These are phyloP conservation scores for Butyriboletus loyo DNA, from an alignment of 768 basidiomycete species.

Conservation along the genomic window DNA sequence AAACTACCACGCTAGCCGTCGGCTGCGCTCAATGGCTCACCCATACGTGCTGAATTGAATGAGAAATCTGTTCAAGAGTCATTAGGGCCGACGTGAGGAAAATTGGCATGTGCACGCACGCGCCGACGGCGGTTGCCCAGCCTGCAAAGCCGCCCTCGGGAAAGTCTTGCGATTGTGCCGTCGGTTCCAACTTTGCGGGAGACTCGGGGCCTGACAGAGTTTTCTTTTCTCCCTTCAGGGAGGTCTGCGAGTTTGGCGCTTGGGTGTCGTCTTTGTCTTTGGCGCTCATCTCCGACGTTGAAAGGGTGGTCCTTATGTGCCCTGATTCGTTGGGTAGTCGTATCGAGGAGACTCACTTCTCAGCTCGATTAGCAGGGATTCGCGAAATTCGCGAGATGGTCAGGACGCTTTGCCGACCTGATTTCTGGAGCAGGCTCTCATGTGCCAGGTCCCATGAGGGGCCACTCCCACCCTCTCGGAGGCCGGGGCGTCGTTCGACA, in stretches of 20 bases:
- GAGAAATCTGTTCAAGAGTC: slow-evolving; percentile 29
- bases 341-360: no score
- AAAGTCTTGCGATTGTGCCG: slow-evolving; percentile 5
- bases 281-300: neutral
- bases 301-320: no score
- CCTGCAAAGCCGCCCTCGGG: slow-evolving; percentile 29
- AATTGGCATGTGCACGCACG: slow-evolving; percentile 16
- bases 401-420: no score
- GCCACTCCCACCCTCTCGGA: no score
- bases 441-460: no score
- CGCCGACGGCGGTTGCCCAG: slow-evolving; percentile 32
- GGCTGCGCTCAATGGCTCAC: slow-evolving; percentile 12
- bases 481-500: no score
- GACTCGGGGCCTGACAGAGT: neutral
- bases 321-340: no score
- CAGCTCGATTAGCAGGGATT: no score
- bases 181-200: neutral
- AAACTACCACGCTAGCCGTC: neutral
- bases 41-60: slow-evolving; percentile 40
- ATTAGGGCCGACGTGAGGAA: neutral
- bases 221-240: neutral
- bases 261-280: neutral
- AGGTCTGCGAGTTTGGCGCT: neutral
- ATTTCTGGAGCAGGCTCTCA: no score
- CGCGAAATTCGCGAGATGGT: no score